A percentile compares a stretch with the other conserved stretches of the same genome.
These are phyloP conservation scores for Dothiorella sarmentorum DNA, from an alignment of 2,329 filamentous ascomycete genomes.

Conservation along the genomic window DNA sequence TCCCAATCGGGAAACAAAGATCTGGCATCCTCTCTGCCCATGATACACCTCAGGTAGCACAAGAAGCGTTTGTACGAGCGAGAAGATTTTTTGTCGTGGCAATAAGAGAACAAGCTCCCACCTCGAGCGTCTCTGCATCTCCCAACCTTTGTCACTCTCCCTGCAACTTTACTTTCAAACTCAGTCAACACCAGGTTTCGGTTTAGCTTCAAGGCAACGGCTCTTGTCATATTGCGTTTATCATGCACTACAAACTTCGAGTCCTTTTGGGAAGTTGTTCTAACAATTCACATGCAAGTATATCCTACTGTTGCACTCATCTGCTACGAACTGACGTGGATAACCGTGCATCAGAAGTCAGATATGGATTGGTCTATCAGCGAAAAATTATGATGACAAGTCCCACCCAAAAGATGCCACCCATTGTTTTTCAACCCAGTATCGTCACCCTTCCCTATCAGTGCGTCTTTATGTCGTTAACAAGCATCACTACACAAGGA, in stretches of 20 bases:
- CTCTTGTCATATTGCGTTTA: too few species aligned
- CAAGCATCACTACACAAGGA: neutral
- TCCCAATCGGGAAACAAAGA: neutral
- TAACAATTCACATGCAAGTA: too few species aligned
- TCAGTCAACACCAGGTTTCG: too few species aligned
- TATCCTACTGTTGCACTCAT: too few species aligned
- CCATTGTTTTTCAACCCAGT: conserved; percentile 4
- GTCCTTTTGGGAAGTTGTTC: too few species aligned
- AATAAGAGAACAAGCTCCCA: neutral
- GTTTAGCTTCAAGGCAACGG: too few species aligned
- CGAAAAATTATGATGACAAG: conserved; percentile 11
- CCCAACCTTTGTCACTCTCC: neutral
- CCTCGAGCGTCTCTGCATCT: neutral
- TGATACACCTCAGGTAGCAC: neutral
- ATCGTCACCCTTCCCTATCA: conserved; percentile 4
- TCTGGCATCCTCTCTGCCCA: neutral
- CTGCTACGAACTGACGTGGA: too few species aligned
- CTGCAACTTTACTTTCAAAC: too few species aligned
- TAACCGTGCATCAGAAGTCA: conserved; percentile 8
- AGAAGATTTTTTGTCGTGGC: neutral
- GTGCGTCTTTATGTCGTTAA: conserved; percentile 5
- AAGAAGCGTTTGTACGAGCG: conserved; percentile 1
- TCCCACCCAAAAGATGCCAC: neutral
- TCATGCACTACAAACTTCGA: too few species aligned
- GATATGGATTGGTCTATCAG: conserved; percentile 18